Conservation (phyloP, 257 asterid species). For the Petunia axillaris region DNA sequence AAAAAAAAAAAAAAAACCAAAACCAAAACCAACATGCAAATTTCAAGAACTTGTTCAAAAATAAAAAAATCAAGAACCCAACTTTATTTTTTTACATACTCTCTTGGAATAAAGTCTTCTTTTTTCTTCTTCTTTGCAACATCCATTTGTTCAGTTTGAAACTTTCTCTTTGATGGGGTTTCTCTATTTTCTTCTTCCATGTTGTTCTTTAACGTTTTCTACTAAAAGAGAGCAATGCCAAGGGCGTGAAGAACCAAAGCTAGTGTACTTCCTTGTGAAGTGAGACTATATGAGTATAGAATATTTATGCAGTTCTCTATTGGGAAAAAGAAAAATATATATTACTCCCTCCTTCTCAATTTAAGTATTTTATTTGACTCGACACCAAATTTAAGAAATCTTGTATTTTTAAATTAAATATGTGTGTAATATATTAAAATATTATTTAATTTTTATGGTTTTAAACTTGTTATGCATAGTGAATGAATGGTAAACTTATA, state of each 20-base stretch:
- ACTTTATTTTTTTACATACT: conserved; percentile 39
- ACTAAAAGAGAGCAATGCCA: not conserved
- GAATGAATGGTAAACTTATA: no score
- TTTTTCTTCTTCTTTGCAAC: conserved; percentile 23
- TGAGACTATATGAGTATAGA: no score
- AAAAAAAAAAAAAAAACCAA: not conserved
- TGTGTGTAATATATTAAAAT: no score
- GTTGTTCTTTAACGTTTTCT: not conserved
- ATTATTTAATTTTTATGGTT: no score
- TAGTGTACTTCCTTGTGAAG: not conserved
- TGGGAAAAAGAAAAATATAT: no score
- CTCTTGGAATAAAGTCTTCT: conserved; percentile 41
- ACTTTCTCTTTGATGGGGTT: conserved; percentile 47
- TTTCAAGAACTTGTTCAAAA: conserved; percentile 18
- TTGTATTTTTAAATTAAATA: no score
- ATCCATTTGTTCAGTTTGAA: conserved; percentile 40
- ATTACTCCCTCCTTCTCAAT: no score
- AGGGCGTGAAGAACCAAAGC: conserved; percentile 14
- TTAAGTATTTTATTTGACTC: no score
- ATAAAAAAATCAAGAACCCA: conserved; percentile 14
- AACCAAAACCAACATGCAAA: not conserved
- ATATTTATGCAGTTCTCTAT: no score
- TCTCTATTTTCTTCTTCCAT: conserved; percentile 26
- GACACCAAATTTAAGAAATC: no score
- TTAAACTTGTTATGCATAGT: no score